Conservation (phyloP, 2,329 filamentous ascomycete genomes). For the Knoxdaviesia capensis region DNA sequence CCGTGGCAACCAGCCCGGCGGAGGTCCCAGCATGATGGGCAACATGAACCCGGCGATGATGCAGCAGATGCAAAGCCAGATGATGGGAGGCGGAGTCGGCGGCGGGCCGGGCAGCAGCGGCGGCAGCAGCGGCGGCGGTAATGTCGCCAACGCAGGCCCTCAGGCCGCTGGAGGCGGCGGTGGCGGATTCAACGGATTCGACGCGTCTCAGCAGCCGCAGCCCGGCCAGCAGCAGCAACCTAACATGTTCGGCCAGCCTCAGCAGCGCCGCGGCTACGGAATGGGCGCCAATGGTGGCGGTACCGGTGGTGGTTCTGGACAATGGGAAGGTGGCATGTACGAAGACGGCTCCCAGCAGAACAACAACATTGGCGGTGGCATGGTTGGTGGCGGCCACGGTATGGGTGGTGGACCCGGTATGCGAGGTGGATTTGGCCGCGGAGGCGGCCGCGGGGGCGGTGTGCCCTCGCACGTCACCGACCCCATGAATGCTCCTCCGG, state of each 20-base stretch:
- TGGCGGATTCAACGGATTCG: no score
- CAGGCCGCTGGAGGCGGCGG: no score
- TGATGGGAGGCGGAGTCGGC: constrained; percentile 9
- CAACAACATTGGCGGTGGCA: constrained; percentile 13
- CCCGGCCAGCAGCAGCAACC: no score
- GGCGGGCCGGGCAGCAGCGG: constrained; percentile 13
- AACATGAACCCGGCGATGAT: constrained; percentile 32
- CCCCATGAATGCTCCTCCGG: constrained; percentile 26
- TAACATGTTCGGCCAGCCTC: constrained; percentile 7
- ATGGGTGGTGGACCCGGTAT: constrained; percentile 44
- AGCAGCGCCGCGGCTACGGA: constrained; percentile 4
- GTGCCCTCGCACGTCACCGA: constrained; percentile 20
- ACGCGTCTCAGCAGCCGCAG: constrained; percentile 4
- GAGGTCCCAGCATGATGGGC: constrained; percentile 18
- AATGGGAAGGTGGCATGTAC: constrained; percentile 11
- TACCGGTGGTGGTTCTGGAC: constrained; percentile 11
- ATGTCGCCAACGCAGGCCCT: constrained; percentile 9
- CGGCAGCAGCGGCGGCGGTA: constrained; percentile 14
- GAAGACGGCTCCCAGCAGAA: constrained; percentile 22
- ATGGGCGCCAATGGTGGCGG: constrained; percentile 9
- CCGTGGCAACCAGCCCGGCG: constrained; percentile 14
- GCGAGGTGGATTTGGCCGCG: constrained; percentile 14
- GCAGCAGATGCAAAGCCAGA: constrained; percentile 31
- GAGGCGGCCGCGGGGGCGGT: constrained; percentile 17
- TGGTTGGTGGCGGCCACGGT: constrained; percentile 46